A percentile compares a stretch with the other conserved stretches of the same genome.
These are phyloP conservation scores for Herpomyces periplanetae DNA, from an alignment of 2,329 filamentous ascomycete genomes.

Conservation along the genomic window DNA sequence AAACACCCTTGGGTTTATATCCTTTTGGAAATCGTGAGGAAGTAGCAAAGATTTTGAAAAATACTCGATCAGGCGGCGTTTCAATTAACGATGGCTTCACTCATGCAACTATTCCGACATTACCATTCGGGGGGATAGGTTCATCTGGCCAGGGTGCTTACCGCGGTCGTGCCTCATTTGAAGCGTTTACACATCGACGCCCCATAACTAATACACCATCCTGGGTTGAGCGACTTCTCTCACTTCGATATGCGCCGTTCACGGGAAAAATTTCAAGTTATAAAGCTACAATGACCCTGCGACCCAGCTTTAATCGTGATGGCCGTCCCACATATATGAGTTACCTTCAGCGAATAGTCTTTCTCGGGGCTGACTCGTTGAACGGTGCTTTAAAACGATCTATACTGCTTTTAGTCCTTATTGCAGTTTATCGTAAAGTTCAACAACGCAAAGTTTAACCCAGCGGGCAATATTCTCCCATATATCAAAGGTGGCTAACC, in stretches of 20 bases:
- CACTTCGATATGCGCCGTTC: constrained; percentile 4
- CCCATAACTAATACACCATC: constrained; percentile 7
- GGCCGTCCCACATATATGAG: too few species aligned
- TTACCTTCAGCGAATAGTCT: too few species aligned
- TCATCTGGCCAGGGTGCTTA: constrained; percentile 36
- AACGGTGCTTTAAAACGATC: too few species aligned
- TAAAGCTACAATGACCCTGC: too few species aligned
- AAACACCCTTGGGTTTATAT: constrained; percentile 47
- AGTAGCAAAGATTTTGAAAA: constrained; percentile 18
- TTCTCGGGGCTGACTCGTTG: too few species aligned
- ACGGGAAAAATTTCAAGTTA: too few species aligned
- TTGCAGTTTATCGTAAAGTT: too few species aligned
- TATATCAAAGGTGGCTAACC: too few species aligned
- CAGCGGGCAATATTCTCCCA: too few species aligned
- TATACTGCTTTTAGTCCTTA: too few species aligned
- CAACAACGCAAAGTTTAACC: too few species aligned
- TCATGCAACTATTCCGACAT: constrained; percentile 25
- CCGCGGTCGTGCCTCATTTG: constrained; percentile 32
- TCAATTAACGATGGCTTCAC: constrained; percentile 19
- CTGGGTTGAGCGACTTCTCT: constrained; percentile 7
- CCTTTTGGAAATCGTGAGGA: constrained; percentile 49
- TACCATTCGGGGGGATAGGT: constrained; percentile 51
- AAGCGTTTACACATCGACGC: constrained; percentile 21
- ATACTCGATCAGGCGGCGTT: constrained; percentile 13
- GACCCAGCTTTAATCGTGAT: too few species aligned